Percentiles rank a stretch among this genome's conserved stretches.
These are phyloP conservation scores for Malus hybrid DNA, from an alignment of 331 rosid genomes.

Conservation along the genomic window DNA sequence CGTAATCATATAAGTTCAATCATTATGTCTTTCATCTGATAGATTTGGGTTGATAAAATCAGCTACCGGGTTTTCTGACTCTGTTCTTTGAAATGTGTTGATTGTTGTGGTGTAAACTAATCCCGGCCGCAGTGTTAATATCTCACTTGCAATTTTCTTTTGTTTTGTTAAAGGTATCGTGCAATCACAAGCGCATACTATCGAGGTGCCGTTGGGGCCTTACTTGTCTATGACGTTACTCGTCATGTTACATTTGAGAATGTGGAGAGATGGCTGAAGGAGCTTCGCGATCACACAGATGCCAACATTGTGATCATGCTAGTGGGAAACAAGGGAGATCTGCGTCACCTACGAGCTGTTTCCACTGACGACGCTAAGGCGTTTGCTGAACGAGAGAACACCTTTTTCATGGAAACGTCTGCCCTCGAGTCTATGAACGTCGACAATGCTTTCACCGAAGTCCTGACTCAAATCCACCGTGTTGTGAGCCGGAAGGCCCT, in stretches of 20 bases:
- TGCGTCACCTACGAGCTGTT: slow-evolving; percentile 68
- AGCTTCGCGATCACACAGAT: slow-evolving; percentile 82
- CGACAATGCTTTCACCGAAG: slow-evolving; percentile 69
- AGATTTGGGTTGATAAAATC: too few species aligned
- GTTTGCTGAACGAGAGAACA: slow-evolving; percentile 58
- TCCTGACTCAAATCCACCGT: slow-evolving; percentile 51
- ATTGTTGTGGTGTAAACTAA: slow-evolving; percentile 53
- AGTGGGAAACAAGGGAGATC: slow-evolving; percentile 73
- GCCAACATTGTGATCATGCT: slow-evolving; percentile 77
- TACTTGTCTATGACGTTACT: slow-evolving; percentile 74
- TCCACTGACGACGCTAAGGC: slow-evolving; percentile 49
- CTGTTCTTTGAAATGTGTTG: slow-evolving; percentile 44
- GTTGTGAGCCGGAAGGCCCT: slow-evolving; percentile 70
- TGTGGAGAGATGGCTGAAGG: slow-evolving; percentile 86
- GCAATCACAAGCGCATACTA: slow-evolving; percentile 89
- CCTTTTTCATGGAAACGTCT: slow-evolving; percentile 81
- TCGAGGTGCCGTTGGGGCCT: slow-evolving; percentile 85
- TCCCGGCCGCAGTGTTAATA: too few species aligned
- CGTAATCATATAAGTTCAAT: too few species aligned
- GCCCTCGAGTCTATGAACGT: slow-evolving; percentile 78
- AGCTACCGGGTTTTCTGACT: neutral
- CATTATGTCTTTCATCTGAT: too few species aligned
- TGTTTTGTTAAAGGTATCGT: slow-evolving; percentile 50
- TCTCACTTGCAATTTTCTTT: slow-evolving; percentile 13
- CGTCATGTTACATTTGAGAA: slow-evolving; percentile 75